Conservation (phyloP, 805 yeast species). For the Pichia nanzhaoensis region DNA sequence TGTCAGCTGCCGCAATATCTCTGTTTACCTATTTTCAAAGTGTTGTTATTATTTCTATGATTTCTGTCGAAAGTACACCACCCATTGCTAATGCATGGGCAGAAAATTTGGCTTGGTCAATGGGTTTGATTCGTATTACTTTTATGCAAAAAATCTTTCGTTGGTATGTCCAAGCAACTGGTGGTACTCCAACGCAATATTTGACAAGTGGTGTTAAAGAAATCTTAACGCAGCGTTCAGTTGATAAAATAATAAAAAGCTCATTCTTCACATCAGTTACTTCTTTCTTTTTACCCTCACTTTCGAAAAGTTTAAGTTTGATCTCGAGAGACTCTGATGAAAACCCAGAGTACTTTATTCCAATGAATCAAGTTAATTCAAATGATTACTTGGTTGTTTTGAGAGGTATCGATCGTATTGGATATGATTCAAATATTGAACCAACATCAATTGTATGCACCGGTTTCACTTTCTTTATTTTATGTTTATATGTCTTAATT, state of each 20-base stretch:
- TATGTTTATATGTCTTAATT: slow-evolving; percentile 68
- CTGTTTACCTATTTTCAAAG: slow-evolving; percentile 84
- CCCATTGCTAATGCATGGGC: slow-evolving; percentile 93
- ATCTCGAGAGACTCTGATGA: not conserved
- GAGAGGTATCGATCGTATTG: slow-evolving; percentile 84
- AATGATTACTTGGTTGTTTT: slow-evolving; percentile 57
- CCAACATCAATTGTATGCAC: slow-evolving; percentile 78
- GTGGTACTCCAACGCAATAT: slow-evolving; percentile 74
- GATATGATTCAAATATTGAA: slow-evolving; percentile 71
- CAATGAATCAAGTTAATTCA: slow-evolving; percentile 37
- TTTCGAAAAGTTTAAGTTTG: not conserved
- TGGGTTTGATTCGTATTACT: slow-evolving; percentile 72
- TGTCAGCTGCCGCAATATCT: slow-evolving; percentile 80
- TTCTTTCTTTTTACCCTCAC: slow-evolving; percentile 18
- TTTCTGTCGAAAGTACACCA: slow-evolving; percentile 78
- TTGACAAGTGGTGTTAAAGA: slow-evolving; percentile 55
- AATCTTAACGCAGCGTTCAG: slow-evolving; percentile 62
- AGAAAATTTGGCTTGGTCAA: slow-evolving; percentile 89
- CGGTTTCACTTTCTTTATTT: slow-evolving; percentile 77
- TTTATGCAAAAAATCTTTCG: slow-evolving; percentile 84
- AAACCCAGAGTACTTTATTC: slow-evolving; percentile 8
- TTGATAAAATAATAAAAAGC: slow-evolving; percentile 13
- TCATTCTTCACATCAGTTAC: slow-evolving; percentile 17
- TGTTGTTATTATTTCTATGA: slow-evolving; percentile 78
- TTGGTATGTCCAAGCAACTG: slow-evolving; percentile 84